Percentiles rank a stretch among this genome's conserved stretches.
phyloP scores from a whole-genome alignment of 192 early-diverging fungal genomes.

The Glomus cerebriforme region DNA sequence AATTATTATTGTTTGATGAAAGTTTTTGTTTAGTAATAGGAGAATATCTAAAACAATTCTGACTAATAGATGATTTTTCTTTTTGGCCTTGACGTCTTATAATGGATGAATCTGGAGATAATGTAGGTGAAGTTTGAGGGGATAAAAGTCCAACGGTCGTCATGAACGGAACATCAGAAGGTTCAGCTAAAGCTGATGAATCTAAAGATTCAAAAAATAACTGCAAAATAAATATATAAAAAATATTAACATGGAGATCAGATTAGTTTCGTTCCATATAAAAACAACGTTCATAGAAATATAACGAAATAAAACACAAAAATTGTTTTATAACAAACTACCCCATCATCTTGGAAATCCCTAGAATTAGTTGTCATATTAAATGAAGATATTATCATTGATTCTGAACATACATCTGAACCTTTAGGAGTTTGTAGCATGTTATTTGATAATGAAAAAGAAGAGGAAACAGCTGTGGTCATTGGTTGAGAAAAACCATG shows the following conservation, averaged over 20 bases:
- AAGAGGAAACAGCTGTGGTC: background rate
- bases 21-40: background rate
- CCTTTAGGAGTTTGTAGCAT: slow-evolving; percentile 10
- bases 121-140: background rate
- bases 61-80: too few species aligned
- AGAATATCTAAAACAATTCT: too few species aligned
- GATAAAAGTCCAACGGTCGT: background rate
- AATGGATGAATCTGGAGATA: background rate
- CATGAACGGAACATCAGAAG: background rate
- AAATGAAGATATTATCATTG: background rate
- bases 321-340: background rate
- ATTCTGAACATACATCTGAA: background rate
- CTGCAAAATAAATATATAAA: background rate
- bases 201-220: background rate
- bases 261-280: background rate
- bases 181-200: background rate
- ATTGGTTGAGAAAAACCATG: background rate
- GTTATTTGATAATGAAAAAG: background rate
- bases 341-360: background rate
- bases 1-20: too few species aligned
- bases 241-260: background rate
- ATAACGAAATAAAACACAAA: background rate
- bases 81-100: too few species aligned
- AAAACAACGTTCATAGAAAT: background rate
- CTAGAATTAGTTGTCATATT: background rate